A percentile compares a stretch with the other conserved stretches of the same genome.
phyloP scores from a whole-genome alignment of 2,329 filamentous ascomycete genomes.

The Neurospora crassa region DNA sequence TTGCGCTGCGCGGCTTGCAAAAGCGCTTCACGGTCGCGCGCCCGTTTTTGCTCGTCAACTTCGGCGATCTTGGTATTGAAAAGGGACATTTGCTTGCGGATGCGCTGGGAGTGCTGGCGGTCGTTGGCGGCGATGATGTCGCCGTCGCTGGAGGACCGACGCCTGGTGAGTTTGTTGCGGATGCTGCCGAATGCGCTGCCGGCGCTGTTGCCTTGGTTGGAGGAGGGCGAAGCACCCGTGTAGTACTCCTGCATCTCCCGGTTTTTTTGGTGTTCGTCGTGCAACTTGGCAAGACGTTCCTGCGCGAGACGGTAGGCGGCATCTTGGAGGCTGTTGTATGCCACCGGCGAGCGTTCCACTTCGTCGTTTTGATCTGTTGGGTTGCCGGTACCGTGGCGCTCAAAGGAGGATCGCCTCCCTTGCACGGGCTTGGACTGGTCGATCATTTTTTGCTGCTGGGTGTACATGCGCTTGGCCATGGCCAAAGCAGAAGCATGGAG shows the following conservation, averaged over 20 bases:
- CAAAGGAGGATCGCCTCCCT: constrained; percentile 14
- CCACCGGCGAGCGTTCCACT: constrained; percentile 33
- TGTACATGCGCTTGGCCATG: constrained; percentile 85
- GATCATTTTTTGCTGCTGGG: constrained; percentile 52
- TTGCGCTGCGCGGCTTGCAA: constrained; percentile 76
- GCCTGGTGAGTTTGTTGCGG: constrained; percentile 43
- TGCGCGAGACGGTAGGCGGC: constrained; percentile 79
- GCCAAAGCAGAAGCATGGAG: constrained; percentile 75
- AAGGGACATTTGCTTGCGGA: constrained; percentile 69
- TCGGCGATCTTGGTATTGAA: constrained; percentile 59
- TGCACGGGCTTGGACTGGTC: constrained; percentile 40
- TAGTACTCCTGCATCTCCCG: constrained; percentile 70
- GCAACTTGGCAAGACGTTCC: constrained; percentile 71
- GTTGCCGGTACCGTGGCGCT: constrained; percentile 7
- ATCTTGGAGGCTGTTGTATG: constrained; percentile 64
- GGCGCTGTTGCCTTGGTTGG: constrained; percentile 25
- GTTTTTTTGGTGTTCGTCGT: constrained; percentile 56
- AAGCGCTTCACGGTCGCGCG: constrained; percentile 64
- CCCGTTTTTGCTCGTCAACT: constrained; percentile 64
- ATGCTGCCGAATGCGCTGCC: constrained; percentile 29
- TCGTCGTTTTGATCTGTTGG: constrained; percentile 17
- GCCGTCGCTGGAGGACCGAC: constrained; percentile 59
- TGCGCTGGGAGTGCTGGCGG: constrained; percentile 58
- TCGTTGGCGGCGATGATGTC: constrained; percentile 45
- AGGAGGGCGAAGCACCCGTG: constrained; percentile 24